Base-by-base conservation (phyloP, 495 filamentous ascomycete genomes). In the Letharia lupina region DNA sequence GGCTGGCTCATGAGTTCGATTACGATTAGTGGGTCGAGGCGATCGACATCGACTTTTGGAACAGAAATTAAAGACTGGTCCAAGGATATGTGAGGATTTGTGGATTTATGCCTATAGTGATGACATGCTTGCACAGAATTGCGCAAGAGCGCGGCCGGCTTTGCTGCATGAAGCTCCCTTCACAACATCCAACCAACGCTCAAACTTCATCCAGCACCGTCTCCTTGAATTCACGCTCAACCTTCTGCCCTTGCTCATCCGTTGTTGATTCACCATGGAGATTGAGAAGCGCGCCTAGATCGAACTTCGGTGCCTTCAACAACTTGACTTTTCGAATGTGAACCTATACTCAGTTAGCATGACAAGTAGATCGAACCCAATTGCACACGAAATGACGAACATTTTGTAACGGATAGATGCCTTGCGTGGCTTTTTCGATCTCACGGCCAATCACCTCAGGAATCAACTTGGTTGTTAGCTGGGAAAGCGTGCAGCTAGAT, bases 261-360 rank as follows among this genome's bases (percentile, higher is more conserved):
- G 91, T 91, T 72, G 87, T 88, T 56, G 93, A 93, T 85, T 98
- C 95, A 76, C 95, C 95, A 84, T 98, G 94, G 67, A 98, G 85
- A 78, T 86, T 86, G 75, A 98, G 88, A 66, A 98, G 85, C 70
- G 91, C 88, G 80, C 94, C 94, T 66, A 98, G 91, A 77, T 98
- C 94, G 82, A 98, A 98, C 85, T 98, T 98, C 73, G 94, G 94
- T 63, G 85, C 76, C 87, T 98, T 98, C 63, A 98, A 86, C 59
- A 98, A 90, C 86, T 98, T 98, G 75, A 98, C 93, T 86, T 98
- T 98, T 78, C 94, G 93, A 78, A 98, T 96, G 84, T 98, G 94
- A 71, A 98, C 93, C 94, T 98, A 70, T 66, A 61, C 40, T 45
- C 66, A 67, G 66, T 80, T 72, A 80, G 74, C 68, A 72, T 31